A percentile compares a stretch with the other conserved stretches of the same genome.
These are phyloP conservation scores for Nemania sp. DNA, from an alignment of 2,329 filamentous ascomycete species.

Conservation along the genomic window DNA sequence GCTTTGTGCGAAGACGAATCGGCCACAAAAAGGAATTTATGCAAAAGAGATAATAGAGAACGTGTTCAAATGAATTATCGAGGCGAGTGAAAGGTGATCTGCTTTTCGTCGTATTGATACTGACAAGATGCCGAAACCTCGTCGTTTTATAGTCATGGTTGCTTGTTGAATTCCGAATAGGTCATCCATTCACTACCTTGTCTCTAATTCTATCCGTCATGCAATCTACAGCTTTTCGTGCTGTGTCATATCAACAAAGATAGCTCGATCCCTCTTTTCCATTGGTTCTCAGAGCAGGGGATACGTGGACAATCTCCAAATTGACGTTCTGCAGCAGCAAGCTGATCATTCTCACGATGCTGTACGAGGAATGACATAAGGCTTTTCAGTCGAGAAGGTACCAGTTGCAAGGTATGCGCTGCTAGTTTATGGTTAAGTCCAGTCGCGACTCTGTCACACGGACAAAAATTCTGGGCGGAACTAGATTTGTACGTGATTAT, in stretches of 20 bases:
- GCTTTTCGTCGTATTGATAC: constrained; percentile 12
- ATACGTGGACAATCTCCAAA: constrained; percentile 23
- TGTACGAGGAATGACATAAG: constrained; percentile 31
- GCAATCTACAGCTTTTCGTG: constrained; percentile 25
- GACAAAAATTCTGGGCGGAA: constrained; percentile 17
- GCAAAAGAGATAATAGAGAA: constrained; percentile 19
- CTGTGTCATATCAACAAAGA: constrained; percentile 25
- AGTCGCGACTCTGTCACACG: constrained; percentile 27
- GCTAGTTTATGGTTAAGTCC: constrained; percentile 15
- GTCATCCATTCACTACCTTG: constrained; percentile 12
- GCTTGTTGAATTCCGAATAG: constrained; percentile 2
- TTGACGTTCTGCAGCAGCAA: constrained; percentile 24
- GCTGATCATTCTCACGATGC: constrained; percentile 27
- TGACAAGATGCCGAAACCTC: constrained; percentile 7
- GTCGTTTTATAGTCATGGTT: constrained; percentile 22
- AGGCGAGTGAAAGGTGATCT: constrained; percentile 20
- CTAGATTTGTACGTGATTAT: background rate
- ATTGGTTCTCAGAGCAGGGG: constrained; percentile 31
- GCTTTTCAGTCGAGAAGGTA: constrained; percentile 12
- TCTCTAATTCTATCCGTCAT: constrained; percentile 10
- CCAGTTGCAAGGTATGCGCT: constrained; percentile 23
- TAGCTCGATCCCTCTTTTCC: constrained; percentile 18
- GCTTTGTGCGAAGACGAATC: constrained; percentile 5
- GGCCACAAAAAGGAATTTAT: constrained; percentile 6
- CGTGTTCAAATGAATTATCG: constrained; percentile 26